Conservation (phyloP, 352 stramenopile species). For the Pseudoperonospora humuli region DNA sequence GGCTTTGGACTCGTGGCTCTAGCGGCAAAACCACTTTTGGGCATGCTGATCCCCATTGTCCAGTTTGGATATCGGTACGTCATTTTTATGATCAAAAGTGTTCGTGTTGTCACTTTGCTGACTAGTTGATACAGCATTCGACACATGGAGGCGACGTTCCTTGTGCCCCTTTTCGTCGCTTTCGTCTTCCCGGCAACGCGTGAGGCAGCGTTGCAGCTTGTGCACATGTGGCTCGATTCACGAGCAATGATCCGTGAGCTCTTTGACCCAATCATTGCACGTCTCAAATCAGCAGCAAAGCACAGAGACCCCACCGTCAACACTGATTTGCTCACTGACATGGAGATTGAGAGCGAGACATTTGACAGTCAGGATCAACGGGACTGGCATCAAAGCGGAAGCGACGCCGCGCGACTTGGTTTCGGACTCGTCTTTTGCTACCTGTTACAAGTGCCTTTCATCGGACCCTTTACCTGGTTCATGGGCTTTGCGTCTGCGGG, state of each 20-base stretch:
- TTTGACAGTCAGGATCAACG: slow-evolving; percentile 21
- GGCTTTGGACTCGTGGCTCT: slow-evolving; percentile 47
- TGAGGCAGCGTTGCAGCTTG: slow-evolving; percentile 31
- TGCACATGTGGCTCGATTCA: slow-evolving; percentile 60
- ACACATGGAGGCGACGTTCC: slow-evolving; percentile 57
- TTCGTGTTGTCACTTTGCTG: not conserved
- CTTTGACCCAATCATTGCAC: slow-evolving; percentile 59
- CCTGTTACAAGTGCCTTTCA: slow-evolving; percentile 46
- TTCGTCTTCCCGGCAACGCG: slow-evolving; percentile 44
- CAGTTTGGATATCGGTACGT: slow-evolving; percentile 57
- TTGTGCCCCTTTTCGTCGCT: slow-evolving; percentile 45
- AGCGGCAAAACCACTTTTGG: slow-evolving; percentile 39
- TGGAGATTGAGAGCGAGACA: slow-evolving; percentile 24
- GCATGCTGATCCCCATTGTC: slow-evolving; percentile 40
- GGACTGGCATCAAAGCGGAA: slow-evolving; percentile 51
- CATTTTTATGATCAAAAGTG: not conserved
- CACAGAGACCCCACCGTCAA: slow-evolving; percentile 19
- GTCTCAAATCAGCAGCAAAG: slow-evolving; percentile 44
- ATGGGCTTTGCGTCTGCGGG: slow-evolving; percentile 54
- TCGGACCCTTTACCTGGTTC: slow-evolving; percentile 68
- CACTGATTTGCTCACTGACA: slow-evolving; percentile 27
- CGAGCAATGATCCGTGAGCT: slow-evolving; percentile 59
- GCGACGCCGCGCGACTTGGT: slow-evolving; percentile 56
- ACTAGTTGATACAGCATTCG: slow-evolving; percentile 33
- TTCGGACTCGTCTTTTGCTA: slow-evolving; percentile 60